Percentiles rank a stretch among this genome's conserved stretches.
phyloP scores from a whole-genome alignment of 129 eudicot species.

The Flaveria robusta region DNA sequence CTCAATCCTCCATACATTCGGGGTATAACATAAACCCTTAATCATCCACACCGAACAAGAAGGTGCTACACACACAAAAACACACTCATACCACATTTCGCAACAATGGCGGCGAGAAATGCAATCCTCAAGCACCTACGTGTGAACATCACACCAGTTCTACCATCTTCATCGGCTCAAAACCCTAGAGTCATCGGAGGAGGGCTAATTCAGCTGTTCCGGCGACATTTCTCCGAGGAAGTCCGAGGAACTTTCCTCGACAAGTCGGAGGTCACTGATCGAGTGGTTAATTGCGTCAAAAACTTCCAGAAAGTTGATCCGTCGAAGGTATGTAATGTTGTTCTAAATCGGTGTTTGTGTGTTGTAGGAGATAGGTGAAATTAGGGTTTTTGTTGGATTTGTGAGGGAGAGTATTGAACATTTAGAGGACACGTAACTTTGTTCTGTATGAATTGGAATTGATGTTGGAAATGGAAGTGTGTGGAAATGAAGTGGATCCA shows the following conservation, averaged over 20 bases:
- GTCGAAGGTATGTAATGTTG: conserved; percentile 55
- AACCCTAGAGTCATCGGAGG: conserved; percentile 49
- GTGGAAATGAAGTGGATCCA: too few relatives aligned
- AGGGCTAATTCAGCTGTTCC: conserved; percentile 45
- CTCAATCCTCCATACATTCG: neutral
- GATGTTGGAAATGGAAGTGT: too few relatives aligned
- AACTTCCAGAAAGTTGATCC: conserved; percentile 95
- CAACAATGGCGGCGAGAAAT: conserved; percentile 70
- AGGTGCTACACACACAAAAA: conserved; percentile 31
- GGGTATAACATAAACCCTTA: conserved; percentile 35
- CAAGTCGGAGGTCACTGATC: conserved; percentile 90
- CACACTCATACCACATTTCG: conserved; percentile 17
- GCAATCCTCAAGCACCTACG: conserved; percentile 76
- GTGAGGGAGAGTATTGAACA: neutral
- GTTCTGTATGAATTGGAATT: too few relatives aligned
- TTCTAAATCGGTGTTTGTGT: neutral
- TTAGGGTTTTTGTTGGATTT: conserved; percentile 25
- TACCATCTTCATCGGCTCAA: conserved; percentile 32
- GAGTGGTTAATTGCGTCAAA: conserved; percentile 71
- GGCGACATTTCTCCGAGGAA: conserved; percentile 73
- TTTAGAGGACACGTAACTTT: neutral
- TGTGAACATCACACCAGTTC: conserved; percentile 44
- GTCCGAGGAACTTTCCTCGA: conserved; percentile 87
- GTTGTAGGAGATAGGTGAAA: neutral
- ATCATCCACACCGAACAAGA: conserved; percentile 38